Conservation (phyloP, 176 grass and related monocot genomes). For the Oryza meyeriana region DNA sequence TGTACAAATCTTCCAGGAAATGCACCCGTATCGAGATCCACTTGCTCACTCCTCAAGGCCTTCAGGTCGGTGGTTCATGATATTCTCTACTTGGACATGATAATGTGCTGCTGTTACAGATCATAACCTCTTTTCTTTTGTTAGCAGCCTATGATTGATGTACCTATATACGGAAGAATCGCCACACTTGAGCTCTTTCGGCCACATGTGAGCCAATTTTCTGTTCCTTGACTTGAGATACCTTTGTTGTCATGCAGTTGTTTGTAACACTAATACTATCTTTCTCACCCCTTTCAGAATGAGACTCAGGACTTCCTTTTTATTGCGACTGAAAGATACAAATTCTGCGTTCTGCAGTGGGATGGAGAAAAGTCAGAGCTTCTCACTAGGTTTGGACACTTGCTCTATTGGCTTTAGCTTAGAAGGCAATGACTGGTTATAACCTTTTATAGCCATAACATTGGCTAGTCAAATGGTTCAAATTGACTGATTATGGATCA, state of each 20-base stretch:
- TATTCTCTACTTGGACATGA: neutral
- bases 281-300: slow-evolving; percentile 41
- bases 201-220: slow-evolving; percentile 59
- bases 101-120: neutral
- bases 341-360: slow-evolving; percentile 97
- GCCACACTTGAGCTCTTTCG: slow-evolving; percentile 91
- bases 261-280: slow-evolving; percentile 2
- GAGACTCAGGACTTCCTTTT: slow-evolving; percentile 97
- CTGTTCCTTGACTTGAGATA: neutral
- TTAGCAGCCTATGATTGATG: slow-evolving; percentile 92
- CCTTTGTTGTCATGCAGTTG: neutral
- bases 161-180: slow-evolving; percentile 97
- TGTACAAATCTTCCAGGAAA: slow-evolving; percentile 60
- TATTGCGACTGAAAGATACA: slow-evolving; percentile 90
- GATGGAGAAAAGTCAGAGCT: slow-evolving; percentile 89
- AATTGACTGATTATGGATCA: neutral
- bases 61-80: slow-evolving; percentile 52
- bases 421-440: neutral
- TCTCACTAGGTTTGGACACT: slow-evolving; percentile 71
- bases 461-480: neutral
- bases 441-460: neutral
- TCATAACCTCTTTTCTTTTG: neutral
- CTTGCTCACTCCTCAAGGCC: slow-evolving; percentile 91
- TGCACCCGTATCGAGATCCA: slow-evolving; percentile 96
- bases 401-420: neutral